Conservation (phyloP, 1,284 basidiomycete genomes). For the Blastosporella zonata region DNA sequence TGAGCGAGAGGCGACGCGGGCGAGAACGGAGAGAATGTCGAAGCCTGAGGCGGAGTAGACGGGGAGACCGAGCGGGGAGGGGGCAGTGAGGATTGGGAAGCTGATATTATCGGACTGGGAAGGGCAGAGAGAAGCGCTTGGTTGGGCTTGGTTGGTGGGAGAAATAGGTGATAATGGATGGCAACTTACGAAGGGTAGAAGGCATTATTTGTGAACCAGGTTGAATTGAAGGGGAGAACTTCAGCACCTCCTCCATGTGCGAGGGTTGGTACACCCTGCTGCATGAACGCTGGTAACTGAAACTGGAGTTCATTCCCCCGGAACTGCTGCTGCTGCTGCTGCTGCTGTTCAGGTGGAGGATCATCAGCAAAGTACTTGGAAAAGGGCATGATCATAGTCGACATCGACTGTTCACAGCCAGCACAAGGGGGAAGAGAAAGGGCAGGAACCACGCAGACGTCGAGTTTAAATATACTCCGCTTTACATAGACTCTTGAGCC, state of each 20-base stretch:
- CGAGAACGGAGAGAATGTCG: slow-evolving; percentile 82
- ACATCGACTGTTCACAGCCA: no score
- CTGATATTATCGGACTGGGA: no score
- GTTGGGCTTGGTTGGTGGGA: background rate
- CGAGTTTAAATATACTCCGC: no score
- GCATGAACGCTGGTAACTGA: slow-evolving; percentile 64
- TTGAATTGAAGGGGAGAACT: slow-evolving; percentile 48
- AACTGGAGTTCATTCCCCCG: slow-evolving; percentile 41
- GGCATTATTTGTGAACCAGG: slow-evolving; percentile 45
- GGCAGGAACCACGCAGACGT: no score
- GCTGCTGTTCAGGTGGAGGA: slow-evolving; percentile 25
- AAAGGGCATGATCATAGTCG: slow-evolving; percentile 5
- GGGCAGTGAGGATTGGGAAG: slow-evolving; percentile 4
- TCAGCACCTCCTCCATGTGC: slow-evolving; percentile 73
- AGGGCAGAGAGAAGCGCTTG: background rate
- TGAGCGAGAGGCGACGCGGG: slow-evolving; percentile 72
- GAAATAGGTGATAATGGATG: background rate
- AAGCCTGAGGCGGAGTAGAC: slow-evolving; percentile 87
- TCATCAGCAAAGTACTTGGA: slow-evolving; percentile 20
- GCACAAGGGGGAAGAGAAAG: no score
- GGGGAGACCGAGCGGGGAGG: slow-evolving; percentile 27
- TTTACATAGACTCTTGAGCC: no score
- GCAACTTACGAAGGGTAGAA: slow-evolving; percentile 15
- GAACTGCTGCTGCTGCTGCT: slow-evolving; percentile 14
- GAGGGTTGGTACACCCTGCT: slow-evolving; percentile 51